Evolutionary conservation across 2,329 filamentous ascomycete species (phyloP), one percentile per base, ranked within the genome.

Genomic region (Sclerotinia trifoliorum): DNA sequence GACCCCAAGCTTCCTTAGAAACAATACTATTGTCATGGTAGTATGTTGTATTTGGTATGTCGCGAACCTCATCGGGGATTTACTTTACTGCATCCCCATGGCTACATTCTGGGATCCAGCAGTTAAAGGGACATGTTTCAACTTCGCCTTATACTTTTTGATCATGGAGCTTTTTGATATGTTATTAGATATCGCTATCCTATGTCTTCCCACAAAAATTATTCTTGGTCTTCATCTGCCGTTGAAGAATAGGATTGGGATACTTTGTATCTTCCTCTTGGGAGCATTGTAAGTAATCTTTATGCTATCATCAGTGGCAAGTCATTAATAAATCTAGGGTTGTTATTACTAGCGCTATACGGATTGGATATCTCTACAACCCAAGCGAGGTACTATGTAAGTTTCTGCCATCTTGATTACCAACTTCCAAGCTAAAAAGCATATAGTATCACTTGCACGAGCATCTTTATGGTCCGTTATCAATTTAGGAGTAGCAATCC

Each of bases 261-360:
- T 58, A 58, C 32, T 58, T n/a, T n/a, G 21, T 10, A 58, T 58
- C 56, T 58, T 44, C 19, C 29, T 58, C 26, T 17, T 58, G 56
- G 56, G 56, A 15, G 56, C 32, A 24, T 21, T 58, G 56, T 58
- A 44, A 58, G 32, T 24, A 4, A 1, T 10, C 17, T 2, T 21
- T 32, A 26, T 3, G 11, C 17, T 5, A 1, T 32, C 7, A 54
- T 32, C 26, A 29, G 6, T 54, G 24, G 2, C 19, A 54, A 15
- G 26, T 32, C 26, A 32, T 10, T 54, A 54, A 54, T 54, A 13
- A 54, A 54, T 32, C 8, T 32, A 54, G 51, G 51, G 51, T 54
- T 26, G 26, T 54, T 11, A 10, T 54, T 32, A 54, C 51, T 7
- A 54, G 51, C 26, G 51, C 51, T 7, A 21, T 32, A 19, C 51